Evolutionary conservation across 2,329 filamentous ascomycete genomes (phyloP).

Genomic region (Microcyclosporella mali): DNA sequence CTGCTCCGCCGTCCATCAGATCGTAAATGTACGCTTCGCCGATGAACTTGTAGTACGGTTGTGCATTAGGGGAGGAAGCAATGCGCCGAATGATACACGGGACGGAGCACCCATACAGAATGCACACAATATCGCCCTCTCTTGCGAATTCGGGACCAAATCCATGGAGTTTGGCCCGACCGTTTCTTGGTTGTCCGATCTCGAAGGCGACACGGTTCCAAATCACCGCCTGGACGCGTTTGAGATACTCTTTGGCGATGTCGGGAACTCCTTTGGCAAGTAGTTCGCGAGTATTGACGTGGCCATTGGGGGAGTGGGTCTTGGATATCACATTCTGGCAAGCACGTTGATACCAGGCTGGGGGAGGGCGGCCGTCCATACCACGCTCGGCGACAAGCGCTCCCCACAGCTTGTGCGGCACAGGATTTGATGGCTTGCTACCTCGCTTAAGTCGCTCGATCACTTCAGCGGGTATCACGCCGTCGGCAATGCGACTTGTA

Average conservation of each 20-base stretch:
- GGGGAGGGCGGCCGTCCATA: conserved; percentile 9
- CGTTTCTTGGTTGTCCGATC: not conserved
- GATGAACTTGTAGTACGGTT: conserved; percentile 3
- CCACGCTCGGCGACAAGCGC: conserved; percentile 16
- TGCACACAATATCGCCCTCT: conserved; percentile 15
- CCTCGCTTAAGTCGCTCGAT: not conserved
- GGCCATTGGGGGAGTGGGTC: not conserved
- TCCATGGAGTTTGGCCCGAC: conserved; percentile 1
- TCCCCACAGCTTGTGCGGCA: conserved; percentile 15
- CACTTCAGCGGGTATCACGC: conserved; percentile 5
- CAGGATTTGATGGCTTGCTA: not conserved
- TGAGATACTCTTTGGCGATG: not conserved
- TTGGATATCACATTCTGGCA: conserved; percentile 1
- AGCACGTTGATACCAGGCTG: conserved; percentile 13
- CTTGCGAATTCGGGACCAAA: not conserved
- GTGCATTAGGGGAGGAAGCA: not conserved
- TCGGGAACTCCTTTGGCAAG: not conserved
- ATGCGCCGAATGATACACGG: conserved; percentile 14
- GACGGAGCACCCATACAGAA: conserved; percentile 21
- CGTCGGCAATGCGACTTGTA: conserved; percentile 6
- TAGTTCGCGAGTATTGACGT: conserved; percentile 3
- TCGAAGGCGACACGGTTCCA: conserved; percentile 7
- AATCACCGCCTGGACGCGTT: conserved; percentile 6
- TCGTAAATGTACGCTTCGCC: conserved; percentile 22
- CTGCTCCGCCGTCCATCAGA: conserved; percentile 32